These are phyloP conservation scores for Pseudotulostoma volvatum DNA, from an alignment of 495 filamentous ascomycete genomes.

Conservation along the genomic window DNA sequence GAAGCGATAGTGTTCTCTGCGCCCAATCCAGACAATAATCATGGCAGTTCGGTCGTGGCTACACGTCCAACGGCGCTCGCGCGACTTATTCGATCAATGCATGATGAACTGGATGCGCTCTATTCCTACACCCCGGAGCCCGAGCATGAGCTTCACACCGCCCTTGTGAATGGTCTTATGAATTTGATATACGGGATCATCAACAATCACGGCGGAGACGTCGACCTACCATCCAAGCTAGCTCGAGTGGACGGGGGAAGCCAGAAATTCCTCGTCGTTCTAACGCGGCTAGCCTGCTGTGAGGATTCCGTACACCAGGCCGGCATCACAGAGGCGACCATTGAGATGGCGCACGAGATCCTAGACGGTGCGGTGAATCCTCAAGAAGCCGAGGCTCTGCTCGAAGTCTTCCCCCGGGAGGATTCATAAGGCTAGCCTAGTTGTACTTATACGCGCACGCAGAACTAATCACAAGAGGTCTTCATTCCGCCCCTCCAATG, in stretches of 20 bases:
- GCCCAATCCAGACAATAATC: conserved; percentile 19
- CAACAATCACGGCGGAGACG: conserved; percentile 26
- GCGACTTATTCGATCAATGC: conserved; percentile 43
- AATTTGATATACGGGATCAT: conserved; percentile 45
- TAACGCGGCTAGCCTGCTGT: conserved; percentile 52
- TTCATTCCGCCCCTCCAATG: too few species aligned
- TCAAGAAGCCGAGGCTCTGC: conserved; percentile 52
- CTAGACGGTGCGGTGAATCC: conserved; percentile 49
- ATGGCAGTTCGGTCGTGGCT: conserved; percentile 37
- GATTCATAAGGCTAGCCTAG: too few species aligned
- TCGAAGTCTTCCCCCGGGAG: conserved; percentile 41
- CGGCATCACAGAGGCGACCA: conserved; percentile 49
- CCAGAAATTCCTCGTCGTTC: conserved; percentile 47
- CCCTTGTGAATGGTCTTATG: conserved; percentile 42
- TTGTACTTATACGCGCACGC: too few species aligned
- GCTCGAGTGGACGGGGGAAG: conserved; percentile 37
- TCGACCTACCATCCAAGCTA: conserved; percentile 43
- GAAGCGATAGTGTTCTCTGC: conserved; percentile 29
- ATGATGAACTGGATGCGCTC: conserved; percentile 43
- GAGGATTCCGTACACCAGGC: conserved; percentile 44
- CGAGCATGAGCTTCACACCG: conserved; percentile 22
- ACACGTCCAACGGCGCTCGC: conserved; percentile 38
- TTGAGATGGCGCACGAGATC: conserved; percentile 47
- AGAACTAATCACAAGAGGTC: too few species aligned
- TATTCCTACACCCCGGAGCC: conserved; percentile 33